Conservation (phyloP, 306 rosid genomes). For the Senna tora region DNA sequence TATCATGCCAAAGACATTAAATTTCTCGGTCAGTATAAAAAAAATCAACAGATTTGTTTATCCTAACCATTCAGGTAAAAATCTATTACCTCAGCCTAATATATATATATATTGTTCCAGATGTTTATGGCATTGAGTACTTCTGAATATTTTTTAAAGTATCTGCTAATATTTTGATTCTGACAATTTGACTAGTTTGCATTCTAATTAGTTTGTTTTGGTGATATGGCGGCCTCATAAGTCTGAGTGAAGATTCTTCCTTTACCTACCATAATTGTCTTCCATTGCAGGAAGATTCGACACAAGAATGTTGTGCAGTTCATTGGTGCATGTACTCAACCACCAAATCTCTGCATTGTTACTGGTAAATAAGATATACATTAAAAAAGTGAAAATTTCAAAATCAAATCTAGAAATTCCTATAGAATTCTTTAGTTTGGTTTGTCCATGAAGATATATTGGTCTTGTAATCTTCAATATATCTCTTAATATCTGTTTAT, state of each 20-base stretch:
- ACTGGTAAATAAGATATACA: slow-evolving; percentile 65
- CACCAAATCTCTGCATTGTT: slow-evolving; percentile 92
- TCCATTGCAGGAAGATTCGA: slow-evolving; percentile 82
- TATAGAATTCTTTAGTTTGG: neutral
- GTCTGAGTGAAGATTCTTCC: slow-evolving; percentile 27
- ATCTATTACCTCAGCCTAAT: neutral
- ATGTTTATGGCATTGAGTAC: slow-evolving; percentile 27
- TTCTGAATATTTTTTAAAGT: slow-evolving; percentile 25
- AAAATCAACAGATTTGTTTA: slow-evolving; percentile 12
- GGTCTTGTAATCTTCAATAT: slow-evolving; percentile 36
- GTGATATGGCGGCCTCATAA: slow-evolving; percentile 20
- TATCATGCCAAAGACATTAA: slow-evolving; percentile 8
- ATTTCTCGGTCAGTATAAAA: slow-evolving; percentile 12
- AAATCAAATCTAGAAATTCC: neutral
- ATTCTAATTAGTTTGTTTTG: slow-evolving; percentile 23
- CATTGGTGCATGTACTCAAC: slow-evolving; percentile 92
- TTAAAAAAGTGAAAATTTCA: slow-evolving; percentile 26
- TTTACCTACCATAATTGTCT: slow-evolving; percentile 30
- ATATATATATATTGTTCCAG: neutral
- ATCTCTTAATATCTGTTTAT: slow-evolving; percentile 29
- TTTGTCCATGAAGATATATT: neutral
- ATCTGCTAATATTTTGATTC: slow-evolving; percentile 18
- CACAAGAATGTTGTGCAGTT: slow-evolving; percentile 99
- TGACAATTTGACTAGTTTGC: slow-evolving; percentile 15
- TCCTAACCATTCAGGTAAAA: slow-evolving; percentile 29